Base-by-base conservation (phyloP, 108 stramenopile species). In the Fragilariopsis cylindrus region DNA sequence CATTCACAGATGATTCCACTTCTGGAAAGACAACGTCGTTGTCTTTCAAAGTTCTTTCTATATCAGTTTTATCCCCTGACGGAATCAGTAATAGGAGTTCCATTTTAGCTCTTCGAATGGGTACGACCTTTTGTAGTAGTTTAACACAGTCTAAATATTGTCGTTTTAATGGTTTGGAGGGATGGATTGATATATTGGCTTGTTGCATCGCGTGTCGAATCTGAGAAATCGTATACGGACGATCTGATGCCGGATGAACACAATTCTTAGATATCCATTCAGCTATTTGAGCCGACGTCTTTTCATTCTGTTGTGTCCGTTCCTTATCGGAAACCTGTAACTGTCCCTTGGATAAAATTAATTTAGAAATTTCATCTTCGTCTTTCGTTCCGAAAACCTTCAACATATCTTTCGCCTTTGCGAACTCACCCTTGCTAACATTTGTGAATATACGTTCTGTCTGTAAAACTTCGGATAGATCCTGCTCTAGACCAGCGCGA, bases 381-480 rank as follows among this genome's bases (percentile, higher is more conserved):
- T 96, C 85, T 7, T 74, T 77, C 8, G 94, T 97, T 1, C 90
- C 97, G 84, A 99, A 98, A 43, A 86, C 88, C 76, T 94, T 83
- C 66, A 82, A 49, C 68, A 99, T 72, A 41, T 96, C 91, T 67
- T 89, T 84, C 4, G 85, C 85, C 49, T 91, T 95, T 55, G 98
- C 93, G 67, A 98, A 94, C 50, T 97, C 79, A 8, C 99, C 99
- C 76, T 98, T 98, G 74, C 88, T 88, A 8, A 98, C 98, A 72
- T 99, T 99, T 48, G 91, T 85, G 76, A 99, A 99, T 53, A 99
- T 87, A 7, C 87, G 85, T 50, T 93, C 93, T 44, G 97, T 97
- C 82, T 99, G 99, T 30, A 99, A 90, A 13, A 99, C 98, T 85
- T 99, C 98, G 47, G 92, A 92, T 30, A 99, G 60, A 79, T 99